Evolutionary conservation across 805 yeast genomes (phyloP).

Genomic region (Metschnikowia koreensis): DNA sequence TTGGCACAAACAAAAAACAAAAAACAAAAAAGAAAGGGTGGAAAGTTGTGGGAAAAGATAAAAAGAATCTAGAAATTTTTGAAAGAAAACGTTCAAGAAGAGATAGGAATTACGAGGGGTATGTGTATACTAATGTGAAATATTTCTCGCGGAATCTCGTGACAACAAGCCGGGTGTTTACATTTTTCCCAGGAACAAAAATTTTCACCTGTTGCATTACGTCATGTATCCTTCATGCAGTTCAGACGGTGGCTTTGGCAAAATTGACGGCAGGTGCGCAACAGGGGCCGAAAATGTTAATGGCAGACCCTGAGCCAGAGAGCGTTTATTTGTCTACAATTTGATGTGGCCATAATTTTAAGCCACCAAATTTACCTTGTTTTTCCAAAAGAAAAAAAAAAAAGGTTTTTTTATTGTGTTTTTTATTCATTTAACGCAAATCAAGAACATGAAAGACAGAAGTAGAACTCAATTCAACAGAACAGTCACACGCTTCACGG

Average conservation of each 20-base stretch:
- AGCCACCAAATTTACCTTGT: no score
- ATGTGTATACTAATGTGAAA: not conserved
- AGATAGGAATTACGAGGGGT: not conserved
- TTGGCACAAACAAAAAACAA: no score
- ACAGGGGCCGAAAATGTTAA: no score
- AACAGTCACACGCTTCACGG: conserved; percentile 29
- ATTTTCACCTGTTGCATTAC: not conserved
- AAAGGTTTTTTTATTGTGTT: no score
- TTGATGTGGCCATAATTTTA: no score
- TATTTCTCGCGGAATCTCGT: not conserved
- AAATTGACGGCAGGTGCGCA: no score
- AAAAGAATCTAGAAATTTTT: not conserved
- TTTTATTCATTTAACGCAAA: no score
- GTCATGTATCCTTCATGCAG: no score
- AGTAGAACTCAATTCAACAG: conserved; percentile 3
- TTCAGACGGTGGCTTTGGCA: no score
- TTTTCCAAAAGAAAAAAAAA: no score
- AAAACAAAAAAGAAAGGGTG: not conserved
- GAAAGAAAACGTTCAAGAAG: not conserved
- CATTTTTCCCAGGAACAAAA: conserved; percentile 1
- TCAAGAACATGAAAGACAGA: not conserved
- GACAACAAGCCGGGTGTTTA: not conserved
- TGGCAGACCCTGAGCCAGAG: no score
- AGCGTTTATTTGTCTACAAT: no score
- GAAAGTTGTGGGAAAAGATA: not conserved